Percentiles rank a stretch among this genome's conserved stretches.
These are phyloP conservation scores for Ceratobasidium sp. DNA, from an alignment of 1,284 basidiomycete species.

Conservation along the genomic window DNA sequence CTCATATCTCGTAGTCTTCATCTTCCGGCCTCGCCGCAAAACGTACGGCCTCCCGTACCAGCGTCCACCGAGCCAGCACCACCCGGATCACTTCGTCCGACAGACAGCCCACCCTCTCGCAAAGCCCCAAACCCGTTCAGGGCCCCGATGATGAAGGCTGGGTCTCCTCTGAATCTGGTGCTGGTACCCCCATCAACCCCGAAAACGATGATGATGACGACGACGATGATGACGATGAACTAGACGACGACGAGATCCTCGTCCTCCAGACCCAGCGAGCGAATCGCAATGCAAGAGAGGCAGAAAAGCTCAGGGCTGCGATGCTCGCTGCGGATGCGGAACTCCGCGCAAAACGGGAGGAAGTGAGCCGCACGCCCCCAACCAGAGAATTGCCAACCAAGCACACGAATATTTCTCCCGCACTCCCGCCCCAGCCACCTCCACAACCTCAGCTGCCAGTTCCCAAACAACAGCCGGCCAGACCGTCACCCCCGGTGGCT, in stretches of 20 bases:
- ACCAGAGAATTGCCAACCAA: slow-evolving; percentile 24
- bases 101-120: not conserved
- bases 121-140: not conserved
- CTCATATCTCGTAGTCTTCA: slow-evolving; percentile 33
- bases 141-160: slow-evolving; percentile 46
- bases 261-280: slow-evolving; percentile 29
- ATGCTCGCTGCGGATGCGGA: slow-evolving; percentile 35
- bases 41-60: slow-evolving; percentile 29
- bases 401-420: slow-evolving; percentile 28
- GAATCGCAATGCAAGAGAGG: slow-evolving; percentile 37
- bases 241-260: slow-evolving; percentile 38
- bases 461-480: not conserved
- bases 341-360: slow-evolving; percentile 27
- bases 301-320: slow-evolving; percentile 25
- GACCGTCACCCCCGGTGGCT: not conserved
- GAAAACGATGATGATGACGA: slow-evolving; percentile 31
- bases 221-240: slow-evolving; percentile 36
- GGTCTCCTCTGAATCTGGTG: slow-evolving; percentile 47
- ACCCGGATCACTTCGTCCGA: slow-evolving; percentile 7
- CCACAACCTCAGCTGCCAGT: not conserved
- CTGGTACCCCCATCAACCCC: slow-evolving; percentile 38
- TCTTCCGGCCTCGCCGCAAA: slow-evolving; percentile 36
- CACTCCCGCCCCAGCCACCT: not conserved
- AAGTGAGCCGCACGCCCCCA: slow-evolving; percentile 8
- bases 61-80: slow-evolving; percentile 10